Evolutionary conservation across 2,329 filamentous ascomycete species (phyloP).

Genomic region (Coniella vitis): DNA sequence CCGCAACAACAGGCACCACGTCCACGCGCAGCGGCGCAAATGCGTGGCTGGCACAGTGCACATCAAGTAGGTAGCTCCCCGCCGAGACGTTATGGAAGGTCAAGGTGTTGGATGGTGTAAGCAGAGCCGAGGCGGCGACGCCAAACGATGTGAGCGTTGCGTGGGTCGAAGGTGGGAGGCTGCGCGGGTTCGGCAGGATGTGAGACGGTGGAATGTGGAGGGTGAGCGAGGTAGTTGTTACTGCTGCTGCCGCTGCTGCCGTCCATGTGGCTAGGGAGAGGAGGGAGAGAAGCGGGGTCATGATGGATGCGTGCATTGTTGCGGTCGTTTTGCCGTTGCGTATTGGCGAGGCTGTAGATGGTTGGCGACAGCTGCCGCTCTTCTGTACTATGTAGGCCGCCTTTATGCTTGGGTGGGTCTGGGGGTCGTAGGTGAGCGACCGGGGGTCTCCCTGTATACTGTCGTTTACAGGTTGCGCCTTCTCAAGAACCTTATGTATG

Average conservation of each 20-base stretch:
- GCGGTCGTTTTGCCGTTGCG: not conserved
- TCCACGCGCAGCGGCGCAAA: constrained; percentile 82
- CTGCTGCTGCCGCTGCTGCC: constrained; percentile 17
- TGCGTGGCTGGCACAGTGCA: constrained; percentile 66
- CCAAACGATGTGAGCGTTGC: constrained; percentile 47
- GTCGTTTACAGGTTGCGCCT: too few relatives aligned
- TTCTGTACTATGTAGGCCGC: not conserved
- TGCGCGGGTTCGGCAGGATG: constrained; percentile 39
- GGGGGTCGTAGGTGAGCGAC: too few relatives aligned
- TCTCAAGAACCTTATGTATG: too few relatives aligned
- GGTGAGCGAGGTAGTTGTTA: constrained; percentile 34
- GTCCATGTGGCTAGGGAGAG: constrained; percentile 23
- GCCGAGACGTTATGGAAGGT: constrained; percentile 64
- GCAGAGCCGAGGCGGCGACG: constrained; percentile 43
- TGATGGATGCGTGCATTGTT: constrained; percentile 19
- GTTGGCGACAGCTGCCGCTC: not conserved
- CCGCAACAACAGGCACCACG: constrained; percentile 38
- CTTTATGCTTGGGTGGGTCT: too few relatives aligned
- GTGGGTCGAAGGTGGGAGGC: constrained; percentile 59
- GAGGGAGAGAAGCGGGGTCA: constrained; percentile 26
- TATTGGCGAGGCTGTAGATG: not conserved
- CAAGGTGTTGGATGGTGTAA: constrained; percentile 65
- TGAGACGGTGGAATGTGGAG: constrained; percentile 35
- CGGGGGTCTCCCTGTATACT: not conserved
- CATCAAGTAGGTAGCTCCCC: constrained; percentile 74